Evolutionary conservation across 75 land plant genomes (phyloP), one percentile per base, ranked within the genome.

Genomic region (Cupressus sempervirens): DNA sequence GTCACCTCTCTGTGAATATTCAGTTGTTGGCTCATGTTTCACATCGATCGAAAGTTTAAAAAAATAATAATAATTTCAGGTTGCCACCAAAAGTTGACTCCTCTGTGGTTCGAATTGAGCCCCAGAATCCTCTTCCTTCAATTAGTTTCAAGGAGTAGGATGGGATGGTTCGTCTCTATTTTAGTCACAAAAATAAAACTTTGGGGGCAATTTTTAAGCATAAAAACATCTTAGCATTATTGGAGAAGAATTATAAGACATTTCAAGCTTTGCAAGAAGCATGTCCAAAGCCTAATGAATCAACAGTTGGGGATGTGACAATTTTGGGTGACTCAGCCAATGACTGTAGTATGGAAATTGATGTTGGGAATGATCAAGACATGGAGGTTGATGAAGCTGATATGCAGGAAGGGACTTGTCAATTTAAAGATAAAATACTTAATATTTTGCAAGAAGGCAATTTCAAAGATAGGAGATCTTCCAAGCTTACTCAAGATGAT

Each of bases 21-120:
- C 96, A 96, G 80, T 85, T 97, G 29, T 85, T 94, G 23, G 92
- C 99, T 35, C 93, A 95, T 38, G 98, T 97, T 26, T 89, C 83
- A 38, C 99, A 97, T 85, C 93, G 96, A 50, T 86, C 96, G 40
- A 97, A 96, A 88, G 98, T 97, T n/a, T 92, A 93, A n/a, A 93
- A 88, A 86, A 97, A 96, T 88, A n/a, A n/a, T n/a, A n/a, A n/a
- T n/a, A 97, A 97, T 81, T 97, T 97, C 88, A 89, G 94, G 76
- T 98, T 98, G 3, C 99, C 99, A 40, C 99, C 99, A n/a, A 97
- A 97, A 85, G 99, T 97, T 15, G 99, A 97, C 48, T 97, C 99
- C 1, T 97, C 99, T 72, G 99, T 97, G 7, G 99, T 97, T 20
- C 86, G 98, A 18, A 96, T 97, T 52, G 99, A 97, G 88, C 99